These are phyloP conservation scores for Fusarium sp. DNA, from an alignment of 2,329 filamentous ascomycete species.

Conservation along the genomic window DNA sequence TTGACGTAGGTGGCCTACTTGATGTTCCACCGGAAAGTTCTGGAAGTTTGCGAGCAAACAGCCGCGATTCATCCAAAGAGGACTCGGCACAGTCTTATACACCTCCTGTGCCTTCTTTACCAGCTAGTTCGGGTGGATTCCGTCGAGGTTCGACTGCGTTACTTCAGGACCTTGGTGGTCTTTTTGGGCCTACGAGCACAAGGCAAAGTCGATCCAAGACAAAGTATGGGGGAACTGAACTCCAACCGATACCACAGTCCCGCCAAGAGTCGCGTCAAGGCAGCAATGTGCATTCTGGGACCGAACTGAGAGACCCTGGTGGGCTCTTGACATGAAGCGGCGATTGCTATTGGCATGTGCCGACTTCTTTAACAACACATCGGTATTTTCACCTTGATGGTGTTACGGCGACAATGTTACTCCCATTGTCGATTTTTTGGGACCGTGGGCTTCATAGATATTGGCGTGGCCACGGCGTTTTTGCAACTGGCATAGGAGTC, in stretches of 20 bases:
- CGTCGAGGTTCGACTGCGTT: constrained; percentile 67
- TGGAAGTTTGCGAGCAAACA: constrained; percentile 53
- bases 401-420: constrained; percentile 32
- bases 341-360: not conserved
- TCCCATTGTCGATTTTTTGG: constrained; percentile 13
- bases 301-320: constrained; percentile 54
- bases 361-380: constrained; percentile 24
- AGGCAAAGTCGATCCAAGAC: constrained; percentile 48
- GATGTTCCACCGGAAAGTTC: constrained; percentile 57
- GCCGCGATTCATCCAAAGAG: constrained; percentile 55
- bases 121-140: constrained; percentile 58
- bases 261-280: constrained; percentile 50
- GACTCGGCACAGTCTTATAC: constrained; percentile 53
- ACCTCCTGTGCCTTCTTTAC: constrained; percentile 56
- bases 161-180: constrained; percentile 68
- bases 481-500: constrained; percentile 21
- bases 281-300: constrained; percentile 46
- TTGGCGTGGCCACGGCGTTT: constrained; percentile 33
- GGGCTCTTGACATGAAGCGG: constrained; percentile 52
- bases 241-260: constrained; percentile 60
- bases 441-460: constrained; percentile 17
- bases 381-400: constrained; percentile 21
- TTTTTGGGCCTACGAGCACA: constrained; percentile 58
- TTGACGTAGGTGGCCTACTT: constrained; percentile 84
- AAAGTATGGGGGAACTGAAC: constrained; percentile 54